A percentile compares a stretch with the other conserved stretches of the same genome.
These are phyloP conservation scores for Curvularia lunata DNA, from an alignment of 2,329 filamentous ascomycete genomes.

Conservation along the genomic window DNA sequence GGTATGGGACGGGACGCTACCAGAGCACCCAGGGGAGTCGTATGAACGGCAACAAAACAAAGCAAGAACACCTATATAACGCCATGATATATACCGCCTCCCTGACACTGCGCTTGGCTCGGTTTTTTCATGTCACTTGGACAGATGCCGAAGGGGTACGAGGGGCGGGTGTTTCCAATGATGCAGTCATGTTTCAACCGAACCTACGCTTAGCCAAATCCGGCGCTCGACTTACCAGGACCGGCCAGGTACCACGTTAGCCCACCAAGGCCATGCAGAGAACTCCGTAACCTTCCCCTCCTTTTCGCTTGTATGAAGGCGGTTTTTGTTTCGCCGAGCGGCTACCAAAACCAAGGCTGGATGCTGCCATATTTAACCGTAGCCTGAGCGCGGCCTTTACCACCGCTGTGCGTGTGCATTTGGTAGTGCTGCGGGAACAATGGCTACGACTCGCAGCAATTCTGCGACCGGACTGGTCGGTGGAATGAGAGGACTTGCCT, in stretches of 20 bases:
- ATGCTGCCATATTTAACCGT: background rate
- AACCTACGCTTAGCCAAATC: slow-evolving; percentile 16
- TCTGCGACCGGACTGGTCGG: background rate
- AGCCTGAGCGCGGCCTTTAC: background rate
- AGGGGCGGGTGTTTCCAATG: slow-evolving; percentile 29
- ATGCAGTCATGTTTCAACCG: slow-evolving; percentile 27
- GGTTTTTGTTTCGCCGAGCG: background rate
- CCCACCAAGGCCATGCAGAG: slow-evolving; percentile 17
- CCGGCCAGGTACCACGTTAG: slow-evolving; percentile 18
- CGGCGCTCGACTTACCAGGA: slow-evolving; percentile 3
- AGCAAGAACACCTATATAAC: slow-evolving; percentile 10
- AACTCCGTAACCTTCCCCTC: slow-evolving; percentile 8
- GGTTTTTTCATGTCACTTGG: slow-evolving; percentile 8
- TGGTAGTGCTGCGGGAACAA: background rate
- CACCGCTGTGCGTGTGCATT: background rate
- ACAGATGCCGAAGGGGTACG: slow-evolving; percentile 12
- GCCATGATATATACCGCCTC: slow-evolving; percentile 26
- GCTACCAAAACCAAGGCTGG: background rate
- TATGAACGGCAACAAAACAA: slow-evolving; percentile 14
- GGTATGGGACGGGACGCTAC: slow-evolving; percentile 2
- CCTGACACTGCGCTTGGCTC: slow-evolving; percentile 3
- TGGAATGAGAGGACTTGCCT: background rate
- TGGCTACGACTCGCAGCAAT: background rate
- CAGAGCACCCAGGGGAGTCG: slow-evolving; percentile 9
- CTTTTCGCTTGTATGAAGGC: background rate